Evolutionary conservation across 176 grass and related monocot genomes (phyloP), one percentile per base, ranked within the genome.

Genomic region (Dactylis glomerata): DNA sequence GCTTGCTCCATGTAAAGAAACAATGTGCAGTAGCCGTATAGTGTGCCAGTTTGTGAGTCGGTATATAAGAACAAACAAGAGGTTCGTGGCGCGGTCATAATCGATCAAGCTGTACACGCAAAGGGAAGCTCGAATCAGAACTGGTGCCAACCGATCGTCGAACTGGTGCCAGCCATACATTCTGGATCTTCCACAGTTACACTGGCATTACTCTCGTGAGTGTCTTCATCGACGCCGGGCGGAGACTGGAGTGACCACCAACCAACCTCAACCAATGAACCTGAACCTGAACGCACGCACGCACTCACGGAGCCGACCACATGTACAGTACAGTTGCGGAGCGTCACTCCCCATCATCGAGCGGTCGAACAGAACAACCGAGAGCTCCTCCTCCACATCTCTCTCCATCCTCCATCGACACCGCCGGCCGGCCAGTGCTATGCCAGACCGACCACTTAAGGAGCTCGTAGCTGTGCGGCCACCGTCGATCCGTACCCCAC

Each of bases 391-490:
- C 49, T 32, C 46, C 27, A 24, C 67, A 45, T 85, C 82, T 81
- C 82, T 37, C 22, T 20, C 80, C 86, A 52, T 68, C 13, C 69
- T 9, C 24, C 69, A 73, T 73, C 49, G 75, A 1, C 42, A 67
- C 76, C n/a, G 19, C 19, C n/a, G 84, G 27, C 38, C 14, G 55
- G 66, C n/a, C 2, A 15, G n/a, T n/a, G n/a, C n/a, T n/a, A 10
- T 7, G 20, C 20, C 49, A 19, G 49, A 20, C 49, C 49, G 16
- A 51, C 49, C 3, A 49, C 46, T 49, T 16, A 49, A 10, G 16
- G n/a, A 6, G 10, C 1, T 20, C 9, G 12, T 46, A 5, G 24
- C 44, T 75, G 45, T 51, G 72, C 27, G 72, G 72, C 72, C 72
- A 75, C 45, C 45, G 15, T 50, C 45, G 72, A 51, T 75, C 45